A percentile compares a stretch with the other conserved stretches of the same genome.
These are phyloP conservation scores for Mycena vulgaris DNA, from an alignment of 768 basidiomycete genomes.

Conservation along the genomic window DNA sequence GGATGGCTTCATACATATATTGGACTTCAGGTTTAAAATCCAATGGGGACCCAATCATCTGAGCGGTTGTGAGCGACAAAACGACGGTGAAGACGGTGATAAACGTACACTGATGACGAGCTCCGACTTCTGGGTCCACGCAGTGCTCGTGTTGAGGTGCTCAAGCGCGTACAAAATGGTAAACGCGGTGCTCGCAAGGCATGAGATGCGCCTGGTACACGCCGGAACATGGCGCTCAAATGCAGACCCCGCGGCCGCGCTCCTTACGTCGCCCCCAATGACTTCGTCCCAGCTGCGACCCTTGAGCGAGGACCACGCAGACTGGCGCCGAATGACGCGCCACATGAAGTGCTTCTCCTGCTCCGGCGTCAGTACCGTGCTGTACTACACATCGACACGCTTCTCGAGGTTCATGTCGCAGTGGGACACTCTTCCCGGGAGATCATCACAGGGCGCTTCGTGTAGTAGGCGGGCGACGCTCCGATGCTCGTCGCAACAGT, in stretches of 20 bases:
- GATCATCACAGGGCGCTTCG: slow-evolving; percentile 6
- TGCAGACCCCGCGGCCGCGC: neutral
- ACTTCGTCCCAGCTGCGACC: slow-evolving; percentile 9
- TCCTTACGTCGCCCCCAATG: slow-evolving; percentile 11
- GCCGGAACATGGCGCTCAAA: slow-evolving; percentile 9
- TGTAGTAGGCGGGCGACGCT: slow-evolving; percentile 9
- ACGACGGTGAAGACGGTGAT: neutral
- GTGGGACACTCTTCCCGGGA: slow-evolving; percentile 15
- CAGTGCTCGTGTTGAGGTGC: slow-evolving; percentile 12
- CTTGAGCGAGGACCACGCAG: slow-evolving; percentile 9
- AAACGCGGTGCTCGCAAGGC: slow-evolving; percentile 9
- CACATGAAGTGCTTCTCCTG: slow-evolving; percentile 16
- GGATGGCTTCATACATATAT: slow-evolving; percentile 24
- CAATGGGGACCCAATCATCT: slow-evolving; percentile 7
- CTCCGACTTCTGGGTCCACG: slow-evolving; percentile 18
- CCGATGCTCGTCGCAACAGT: slow-evolving; percentile 26
- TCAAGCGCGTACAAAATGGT: slow-evolving; percentile 25
- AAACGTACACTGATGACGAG: slow-evolving; percentile 19
- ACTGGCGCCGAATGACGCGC: slow-evolving; percentile 12
- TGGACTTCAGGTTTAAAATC: neutral
- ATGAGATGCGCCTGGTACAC: slow-evolving; percentile 21
- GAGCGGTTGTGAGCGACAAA: neutral
- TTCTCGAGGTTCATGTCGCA: slow-evolving; percentile 18
- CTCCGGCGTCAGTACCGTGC: slow-evolving; percentile 1
- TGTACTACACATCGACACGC: neutral